A percentile compares a stretch with the other conserved stretches of the same genome.
phyloP scores from a whole-genome alignment of 164 flowering plant genomes.

The Magnolia sinica region DNA sequence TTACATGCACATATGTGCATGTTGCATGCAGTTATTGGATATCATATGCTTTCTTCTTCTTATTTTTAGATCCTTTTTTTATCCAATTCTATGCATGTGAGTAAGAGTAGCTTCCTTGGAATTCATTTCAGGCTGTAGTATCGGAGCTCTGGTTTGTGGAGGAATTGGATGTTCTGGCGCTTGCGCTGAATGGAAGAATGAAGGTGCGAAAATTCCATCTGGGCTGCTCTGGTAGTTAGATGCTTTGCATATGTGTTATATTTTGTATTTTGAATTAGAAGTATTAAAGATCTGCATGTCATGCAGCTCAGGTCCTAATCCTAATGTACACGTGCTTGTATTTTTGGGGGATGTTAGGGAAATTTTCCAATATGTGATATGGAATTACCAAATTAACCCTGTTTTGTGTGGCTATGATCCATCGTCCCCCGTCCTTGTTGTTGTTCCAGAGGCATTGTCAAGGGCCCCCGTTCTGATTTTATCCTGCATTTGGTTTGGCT shows the following conservation, averaged over 20 bases:
- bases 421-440: too few relatives aligned
- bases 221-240: slow-evolving; percentile 39
- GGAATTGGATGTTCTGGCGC: slow-evolving; percentile 82
- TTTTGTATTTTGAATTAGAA: too few relatives aligned
- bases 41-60: neutral
- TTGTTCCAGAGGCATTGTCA: too few relatives aligned
- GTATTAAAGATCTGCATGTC: neutral
- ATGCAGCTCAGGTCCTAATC: neutral
- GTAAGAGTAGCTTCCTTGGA: neutral
- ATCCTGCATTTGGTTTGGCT: too few relatives aligned
- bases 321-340: neutral
- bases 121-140: slow-evolving; percentile 55
- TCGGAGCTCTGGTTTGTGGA: slow-evolving; percentile 97
- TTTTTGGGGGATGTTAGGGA: neutral
- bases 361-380: neutral
- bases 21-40: neutral
- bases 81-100: neutral
- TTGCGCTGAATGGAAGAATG: slow-evolving; percentile 84
- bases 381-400: too few relatives aligned
- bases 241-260: neutral
- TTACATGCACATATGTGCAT: neutral
- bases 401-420: too few relatives aligned
- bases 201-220: slow-evolving; percentile 57
- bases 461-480: too few relatives aligned
- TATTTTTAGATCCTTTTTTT: neutral